Evolutionary conservation across 2,329 filamentous ascomycete genomes (phyloP), one percentile per base, ranked within the genome.

Genomic region (Colletotrichum abscissum): DNA sequence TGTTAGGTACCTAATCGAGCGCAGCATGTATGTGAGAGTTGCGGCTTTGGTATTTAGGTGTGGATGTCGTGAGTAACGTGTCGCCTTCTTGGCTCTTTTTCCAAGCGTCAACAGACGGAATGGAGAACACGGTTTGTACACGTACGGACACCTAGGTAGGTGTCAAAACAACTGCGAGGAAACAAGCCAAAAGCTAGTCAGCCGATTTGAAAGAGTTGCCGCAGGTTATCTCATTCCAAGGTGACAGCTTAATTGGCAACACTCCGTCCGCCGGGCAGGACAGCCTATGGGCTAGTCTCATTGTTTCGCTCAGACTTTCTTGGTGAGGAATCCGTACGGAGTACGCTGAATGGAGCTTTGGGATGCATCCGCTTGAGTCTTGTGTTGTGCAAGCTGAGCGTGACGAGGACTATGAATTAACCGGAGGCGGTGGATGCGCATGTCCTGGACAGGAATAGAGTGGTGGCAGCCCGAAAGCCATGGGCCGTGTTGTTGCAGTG

Each of bases 371-470:
- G 49, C 38, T 46, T 30, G 30, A 42, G n/a, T 42, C 19, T 54
- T 11, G 49, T 26, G 52, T 59, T 30, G 65, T 59, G 69, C 65
- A 69, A 64, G 70, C 59, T 63, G 33, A 49, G 14, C 30, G 42
- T 52, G 55, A 59, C 42, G 33, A 68, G 28, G 46, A 26, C 14
- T 26, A 55, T 55, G 28, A 24, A 55, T 35, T 54, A 60, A 59
- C 28, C 42, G 26, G 70, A 69, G 66, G 59, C 30, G 55, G 33
- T 69, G 59, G 66, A 55, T 30, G 70, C 65, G 54, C 30, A 26
- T 59, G 33, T 58, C 59, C 66, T 33, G 54, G 65, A 73, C 42
- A 58, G 59, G 66, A 46, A 73, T 60, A 54, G 57, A 72, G 54
- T 33, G 38, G 68, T 19, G 57, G 54, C n/a, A 56, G 54, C 54